phyloP scores from a whole-genome alignment of 345 rosid genomes.

The Draba incana region DNA sequence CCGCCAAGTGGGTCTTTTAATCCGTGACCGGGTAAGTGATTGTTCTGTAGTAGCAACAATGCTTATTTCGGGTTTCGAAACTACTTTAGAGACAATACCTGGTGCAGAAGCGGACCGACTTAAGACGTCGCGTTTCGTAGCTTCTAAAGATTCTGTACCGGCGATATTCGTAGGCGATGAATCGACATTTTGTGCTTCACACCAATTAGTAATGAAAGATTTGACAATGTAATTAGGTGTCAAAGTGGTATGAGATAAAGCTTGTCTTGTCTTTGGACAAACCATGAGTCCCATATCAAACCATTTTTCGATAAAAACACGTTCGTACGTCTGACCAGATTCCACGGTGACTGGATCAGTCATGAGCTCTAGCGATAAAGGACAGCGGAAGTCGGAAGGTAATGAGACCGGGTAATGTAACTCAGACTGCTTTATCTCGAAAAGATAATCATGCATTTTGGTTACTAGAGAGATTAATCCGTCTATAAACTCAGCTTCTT shows the following conservation, averaged over 20 bases:
- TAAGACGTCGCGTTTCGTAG: slow-evolving; percentile 45
- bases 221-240: slow-evolving; percentile 89
- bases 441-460: slow-evolving; percentile 70
- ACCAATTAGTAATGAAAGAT: slow-evolving; percentile 93
- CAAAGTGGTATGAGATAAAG: slow-evolving; percentile 64
- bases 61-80: slow-evolving; percentile 48
- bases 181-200: slow-evolving; percentile 71
- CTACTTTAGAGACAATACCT: slow-evolving; percentile 47
- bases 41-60: slow-evolving; percentile 3
- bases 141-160: slow-evolving; percentile 45
- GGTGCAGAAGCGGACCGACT: slow-evolving; percentile 71
- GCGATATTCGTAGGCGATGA: slow-evolving; percentile 17
- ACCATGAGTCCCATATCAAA: slow-evolving; percentile 84
- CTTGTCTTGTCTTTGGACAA: slow-evolving; percentile 88
- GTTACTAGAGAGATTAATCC: slow-evolving; percentile 62
- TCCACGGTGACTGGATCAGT: slow-evolving; percentile 92
- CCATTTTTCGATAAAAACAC: slow-evolving; percentile 83
- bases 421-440: slow-evolving; percentile 64
- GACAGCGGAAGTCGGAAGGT: slow-evolving; percentile 87
- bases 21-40: neutral
- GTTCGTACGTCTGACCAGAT: slow-evolving; percentile 93
- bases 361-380: slow-evolving; percentile 94
- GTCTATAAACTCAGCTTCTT: slow-evolving; percentile 51
- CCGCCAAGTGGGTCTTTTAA: slow-evolving; percentile 58
- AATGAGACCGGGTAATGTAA: slow-evolving; percentile 61